phyloP scores from a whole-genome alignment of 2,329 filamentous ascomycete species.

The Cyanodermella asteris region DNA sequence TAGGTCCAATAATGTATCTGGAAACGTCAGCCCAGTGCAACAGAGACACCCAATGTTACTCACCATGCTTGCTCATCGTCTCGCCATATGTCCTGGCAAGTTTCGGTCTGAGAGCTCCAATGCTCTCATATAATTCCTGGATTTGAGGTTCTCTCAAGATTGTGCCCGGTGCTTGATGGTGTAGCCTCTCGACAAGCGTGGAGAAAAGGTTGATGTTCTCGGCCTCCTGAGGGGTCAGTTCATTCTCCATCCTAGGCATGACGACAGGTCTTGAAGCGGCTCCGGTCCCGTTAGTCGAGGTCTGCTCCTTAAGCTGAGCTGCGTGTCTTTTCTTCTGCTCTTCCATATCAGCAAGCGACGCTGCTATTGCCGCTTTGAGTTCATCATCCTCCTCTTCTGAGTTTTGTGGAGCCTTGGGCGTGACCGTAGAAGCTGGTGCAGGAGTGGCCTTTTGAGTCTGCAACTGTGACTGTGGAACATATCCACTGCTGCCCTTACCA shows the following conservation, averaged over 20 bases:
- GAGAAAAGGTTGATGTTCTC: conserved; percentile 96
- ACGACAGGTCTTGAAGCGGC: conserved; percentile 28
- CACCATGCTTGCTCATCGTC: conserved; percentile 98
- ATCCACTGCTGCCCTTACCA: conserved; percentile 45
- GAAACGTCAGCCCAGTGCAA: conserved; percentile 7
- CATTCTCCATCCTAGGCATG: conserved; percentile 75
- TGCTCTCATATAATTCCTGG: conserved; percentile 93
- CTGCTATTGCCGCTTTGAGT: conserved; percentile 81
- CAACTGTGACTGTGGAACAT: conserved; percentile 41
- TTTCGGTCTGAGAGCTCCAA: conserved; percentile 80
- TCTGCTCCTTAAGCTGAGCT: conserved; percentile 60
- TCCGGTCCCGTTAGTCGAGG: conserved; percentile 29
- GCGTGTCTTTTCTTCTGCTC: conserved; percentile 88
- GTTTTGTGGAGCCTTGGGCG: conserved; percentile 23
- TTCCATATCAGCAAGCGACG: conserved; percentile 90
- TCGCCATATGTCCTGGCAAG: conserved; percentile 89
- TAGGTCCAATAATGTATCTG: conserved; percentile 78
- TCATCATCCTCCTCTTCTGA: conserved; percentile 90
- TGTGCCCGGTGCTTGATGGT: conserved; percentile 86
- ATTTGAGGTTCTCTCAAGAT: conserved; percentile 95
- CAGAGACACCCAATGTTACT: conserved; percentile 12
- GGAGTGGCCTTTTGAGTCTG: conserved; percentile 17
- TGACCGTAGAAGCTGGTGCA: conserved; percentile 10
- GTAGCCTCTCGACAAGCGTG: conserved; percentile 78
- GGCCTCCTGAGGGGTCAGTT: conserved; percentile 77